These are phyloP conservation scores for Forsythia viridissima DNA, from an alignment of 257 asterid genomes.

Conservation along the genomic window DNA sequence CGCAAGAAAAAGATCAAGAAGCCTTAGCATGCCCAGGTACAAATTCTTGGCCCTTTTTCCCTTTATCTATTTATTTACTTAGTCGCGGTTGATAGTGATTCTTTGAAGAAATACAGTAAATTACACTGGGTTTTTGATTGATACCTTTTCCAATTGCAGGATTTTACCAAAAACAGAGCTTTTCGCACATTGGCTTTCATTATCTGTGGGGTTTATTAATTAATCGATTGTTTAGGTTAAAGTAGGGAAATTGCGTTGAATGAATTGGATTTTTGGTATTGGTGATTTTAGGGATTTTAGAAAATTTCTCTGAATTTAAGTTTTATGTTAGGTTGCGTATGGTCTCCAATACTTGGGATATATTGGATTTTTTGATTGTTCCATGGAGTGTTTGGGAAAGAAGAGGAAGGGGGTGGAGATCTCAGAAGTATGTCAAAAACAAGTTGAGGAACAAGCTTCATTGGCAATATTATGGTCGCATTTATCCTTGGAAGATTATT, in stretches of 20 bases:
- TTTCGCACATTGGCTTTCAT: conserved; percentile 17
- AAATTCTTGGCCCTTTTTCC: conserved; percentile 4
- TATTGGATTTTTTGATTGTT: conserved; percentile 4
- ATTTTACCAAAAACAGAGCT: conserved; percentile 25
- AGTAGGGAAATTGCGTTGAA: conserved; percentile 7
- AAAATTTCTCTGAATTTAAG: background rate
- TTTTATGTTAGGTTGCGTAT: conserved; percentile 10
- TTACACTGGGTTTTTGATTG: conserved; percentile 18
- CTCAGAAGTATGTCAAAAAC: conserved; percentile 16
- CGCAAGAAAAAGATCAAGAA: conserved; percentile 38
- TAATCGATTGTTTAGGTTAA: conserved; percentile 11
- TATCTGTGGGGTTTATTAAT: background rate
- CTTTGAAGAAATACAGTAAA: background rate
- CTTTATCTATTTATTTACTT: background rate
- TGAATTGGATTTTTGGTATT: conserved; percentile 18
- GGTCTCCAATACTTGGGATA: conserved; percentile 1
- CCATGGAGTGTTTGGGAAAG: conserved; percentile 55
- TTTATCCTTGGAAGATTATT: conserved; percentile 69
- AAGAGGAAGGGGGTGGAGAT: conserved; percentile 68
- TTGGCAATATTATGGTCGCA: conserved; percentile 51
- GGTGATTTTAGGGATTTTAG: background rate
- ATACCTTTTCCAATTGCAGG: conserved; percentile 36
- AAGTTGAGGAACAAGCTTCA: conserved; percentile 32
- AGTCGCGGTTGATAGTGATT: background rate
- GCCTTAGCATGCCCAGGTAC: conserved; percentile 40